Conservation (phyloP, 1,284 basidiomycete species). For the Ustilago loliicola region DNA sequence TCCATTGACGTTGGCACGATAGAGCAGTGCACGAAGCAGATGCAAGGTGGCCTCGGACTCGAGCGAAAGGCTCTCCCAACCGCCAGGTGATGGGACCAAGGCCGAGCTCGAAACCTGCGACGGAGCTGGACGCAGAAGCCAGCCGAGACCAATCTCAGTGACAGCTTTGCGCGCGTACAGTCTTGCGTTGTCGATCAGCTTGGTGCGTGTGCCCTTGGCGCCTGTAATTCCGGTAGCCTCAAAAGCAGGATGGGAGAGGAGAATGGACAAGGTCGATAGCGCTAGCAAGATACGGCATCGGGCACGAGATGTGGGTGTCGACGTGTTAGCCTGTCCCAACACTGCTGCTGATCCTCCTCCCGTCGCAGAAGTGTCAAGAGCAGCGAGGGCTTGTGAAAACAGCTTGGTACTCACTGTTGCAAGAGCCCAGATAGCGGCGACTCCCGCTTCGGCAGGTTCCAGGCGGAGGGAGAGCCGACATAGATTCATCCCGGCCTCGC, state of each 20-base stretch:
- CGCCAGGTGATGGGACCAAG: slow-evolving; percentile 31
- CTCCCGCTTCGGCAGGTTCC: slow-evolving; percentile 6
- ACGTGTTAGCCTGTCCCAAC: slow-evolving; percentile 52
- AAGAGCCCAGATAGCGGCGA: slow-evolving; percentile 43
- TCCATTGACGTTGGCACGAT: slow-evolving; percentile 18
- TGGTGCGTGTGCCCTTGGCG: slow-evolving; percentile 36
- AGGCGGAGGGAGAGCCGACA: slow-evolving; percentile 36
- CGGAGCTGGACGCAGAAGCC: slow-evolving; percentile 38
- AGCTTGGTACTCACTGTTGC: slow-evolving; percentile 40
- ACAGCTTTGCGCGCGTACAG: slow-evolving; percentile 55
- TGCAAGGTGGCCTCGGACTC: slow-evolving; percentile 39
- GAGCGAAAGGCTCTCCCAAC: slow-evolving; percentile 51
- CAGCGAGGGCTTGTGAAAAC: slow-evolving; percentile 41
- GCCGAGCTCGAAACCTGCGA: slow-evolving; percentile 11
- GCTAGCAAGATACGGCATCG: slow-evolving; percentile 42
- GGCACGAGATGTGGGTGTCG: slow-evolving; percentile 51
- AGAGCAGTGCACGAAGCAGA: slow-evolving; percentile 37
- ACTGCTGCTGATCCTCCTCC: slow-evolving; percentile 37
- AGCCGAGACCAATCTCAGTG: slow-evolving; percentile 52
- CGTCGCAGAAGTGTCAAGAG: slow-evolving; percentile 43
- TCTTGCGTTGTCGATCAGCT: slow-evolving; percentile 55
- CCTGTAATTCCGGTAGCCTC: slow-evolving; percentile 35
- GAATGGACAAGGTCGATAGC: slow-evolving; percentile 40
- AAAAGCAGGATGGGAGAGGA: slow-evolving; percentile 43
- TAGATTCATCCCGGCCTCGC: slow-evolving; percentile 34